Base-by-base conservation (phyloP, 345 rosid genomes). In the Eucalyptus sideroxylon region DNA sequence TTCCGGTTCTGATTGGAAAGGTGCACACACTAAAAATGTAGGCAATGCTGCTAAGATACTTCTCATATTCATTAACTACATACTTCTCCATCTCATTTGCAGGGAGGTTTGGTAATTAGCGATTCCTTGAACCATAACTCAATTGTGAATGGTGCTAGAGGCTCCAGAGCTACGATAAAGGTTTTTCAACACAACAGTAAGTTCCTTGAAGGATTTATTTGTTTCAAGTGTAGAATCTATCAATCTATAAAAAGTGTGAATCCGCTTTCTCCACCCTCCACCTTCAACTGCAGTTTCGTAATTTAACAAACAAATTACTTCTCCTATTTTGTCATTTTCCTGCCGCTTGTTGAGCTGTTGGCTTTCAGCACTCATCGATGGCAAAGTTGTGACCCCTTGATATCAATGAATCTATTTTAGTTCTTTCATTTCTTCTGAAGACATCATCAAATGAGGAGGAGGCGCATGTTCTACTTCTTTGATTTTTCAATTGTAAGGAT, bases 111-210 rank as follows among this genome's bases (percentile, higher is more conserved):
- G 93, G 96, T 97, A 59, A 94, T 98, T 37, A 97, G 99, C 87
- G 99, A 98, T 92, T 97, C 99, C 9, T 92, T 98, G 93, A 98
- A 98, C 95, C 99, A 98, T 90, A 97, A 95, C 91, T 98, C 99
- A 47, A 96, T 97, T 93, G 96, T 98, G 86, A 98, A 93, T 92
- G 99, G 99, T 86, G 99, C 99, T 69, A 96, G 99, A 89, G 99
- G 99, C 83, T 97, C 99, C 21, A 98, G 99, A 91, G 98, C 99
- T 90, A 95, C 97, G n/a, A 90, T 97, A 89, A 94, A 98, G 53
- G 99, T 98, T 94, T 98, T 97, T 92, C 99, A 96, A 89, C 96
- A 97, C 93, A 98, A 98, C 89, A 95, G 99, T 97, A 91, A 95
- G 97, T 93, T 86, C 51, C 37, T 87, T 59, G 81, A 42, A 62